Conservation (phyloP, 495 filamentous ascomycete genomes). For the Aspergillus campestris region DNA sequence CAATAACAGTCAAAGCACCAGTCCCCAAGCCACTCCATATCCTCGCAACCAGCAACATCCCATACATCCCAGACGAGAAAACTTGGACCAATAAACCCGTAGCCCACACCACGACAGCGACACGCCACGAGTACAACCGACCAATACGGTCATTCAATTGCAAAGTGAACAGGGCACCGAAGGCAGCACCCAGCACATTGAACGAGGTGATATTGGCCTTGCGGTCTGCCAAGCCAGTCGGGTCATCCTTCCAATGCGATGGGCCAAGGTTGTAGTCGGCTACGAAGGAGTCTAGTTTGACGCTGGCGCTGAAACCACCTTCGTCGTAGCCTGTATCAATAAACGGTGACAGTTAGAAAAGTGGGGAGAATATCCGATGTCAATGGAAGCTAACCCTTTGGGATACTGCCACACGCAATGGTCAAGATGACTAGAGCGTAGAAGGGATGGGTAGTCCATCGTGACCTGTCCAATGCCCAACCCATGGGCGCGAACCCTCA, state of each 20-base stretch:
- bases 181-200: conserved; percentile 34
- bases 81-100: conserved; percentile 35
- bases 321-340: conserved; percentile 36
- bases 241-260: conserved; percentile 27
- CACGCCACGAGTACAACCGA: conserved; percentile 30
- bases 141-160: conserved; percentile 36
- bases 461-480: conserved; percentile 22
- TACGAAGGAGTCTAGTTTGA: conserved; percentile 30
- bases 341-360: conserved; percentile 4
- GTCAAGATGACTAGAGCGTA: conserved; percentile 32
- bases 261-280: conserved; percentile 31
- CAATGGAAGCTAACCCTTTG: conserved; percentile 26
- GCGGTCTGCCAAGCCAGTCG: conserved; percentile 31
- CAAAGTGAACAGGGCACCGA: conserved; percentile 32
- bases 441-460: conserved; percentile 33
- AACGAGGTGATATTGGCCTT: conserved; percentile 41
- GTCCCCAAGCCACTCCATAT: conserved; percentile 41
- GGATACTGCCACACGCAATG: conserved; percentile 36
- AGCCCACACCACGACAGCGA: conserved; percentile 32
- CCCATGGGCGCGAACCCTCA: conserved; percentile 15
- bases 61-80: conserved; percentile 38
- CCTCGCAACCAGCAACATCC: conserved; percentile 35
- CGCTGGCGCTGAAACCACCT: conserved; percentile 38
- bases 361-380: not conserved
- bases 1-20: conserved; percentile 39